Conservation (phyloP, 257 asterid species). For the Paulownia fortunei region DNA sequence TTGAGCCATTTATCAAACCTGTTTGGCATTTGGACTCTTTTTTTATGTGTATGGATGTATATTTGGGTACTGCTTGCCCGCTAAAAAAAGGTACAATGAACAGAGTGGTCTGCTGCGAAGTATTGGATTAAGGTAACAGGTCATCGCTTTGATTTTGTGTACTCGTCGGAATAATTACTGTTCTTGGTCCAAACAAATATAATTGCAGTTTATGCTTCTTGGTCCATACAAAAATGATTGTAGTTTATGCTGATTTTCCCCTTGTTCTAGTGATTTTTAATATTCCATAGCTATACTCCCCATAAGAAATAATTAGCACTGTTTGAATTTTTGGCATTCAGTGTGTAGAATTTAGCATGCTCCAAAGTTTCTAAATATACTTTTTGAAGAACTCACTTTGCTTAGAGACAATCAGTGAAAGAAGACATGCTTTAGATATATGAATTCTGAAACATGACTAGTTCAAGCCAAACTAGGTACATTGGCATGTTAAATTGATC, state of each 20-base stretch:
- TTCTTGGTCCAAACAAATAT: not conserved
- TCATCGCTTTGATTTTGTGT: not conserved
- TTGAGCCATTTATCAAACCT: not conserved
- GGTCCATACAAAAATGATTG: too few relatives aligned
- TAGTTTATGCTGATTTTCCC: not conserved
- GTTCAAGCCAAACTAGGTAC: not conserved
- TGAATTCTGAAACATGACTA: not conserved
- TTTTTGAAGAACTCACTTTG: not conserved
- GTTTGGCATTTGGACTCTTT: too few relatives aligned
- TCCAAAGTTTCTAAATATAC: not conserved
- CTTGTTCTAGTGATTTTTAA: not conserved
- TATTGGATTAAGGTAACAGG: not conserved
- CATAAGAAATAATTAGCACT: not conserved
- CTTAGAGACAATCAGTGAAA: not conserved
- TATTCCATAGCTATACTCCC: not conserved
- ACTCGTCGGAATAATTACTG: not conserved
- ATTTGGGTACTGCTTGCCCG: constrained; percentile 11
- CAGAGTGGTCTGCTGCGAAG: not conserved
- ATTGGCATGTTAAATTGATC: not conserved
- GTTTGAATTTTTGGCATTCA: not conserved
- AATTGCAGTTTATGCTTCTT: not conserved
- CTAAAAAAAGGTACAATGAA: not conserved
- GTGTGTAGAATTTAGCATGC: not conserved
- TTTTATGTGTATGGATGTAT: too few relatives aligned
- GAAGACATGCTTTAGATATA: not conserved